Percentiles rank a stretch among this genome's conserved stretches.
Conservation (phyloP, 768 basidiomycete genomes). For the Phaeotremella fagi region DNA sequence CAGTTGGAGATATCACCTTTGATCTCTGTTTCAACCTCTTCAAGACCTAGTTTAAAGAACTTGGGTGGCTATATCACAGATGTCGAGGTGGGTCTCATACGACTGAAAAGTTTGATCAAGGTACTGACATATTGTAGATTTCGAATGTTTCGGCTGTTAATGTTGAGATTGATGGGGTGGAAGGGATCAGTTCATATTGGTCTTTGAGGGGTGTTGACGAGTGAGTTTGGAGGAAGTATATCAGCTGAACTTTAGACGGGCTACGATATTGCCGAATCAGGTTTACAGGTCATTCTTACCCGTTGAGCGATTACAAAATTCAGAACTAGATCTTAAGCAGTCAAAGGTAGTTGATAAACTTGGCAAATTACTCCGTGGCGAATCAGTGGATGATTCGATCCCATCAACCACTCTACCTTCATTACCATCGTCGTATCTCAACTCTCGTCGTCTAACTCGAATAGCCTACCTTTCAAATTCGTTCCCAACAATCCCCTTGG, state of each 20-base stretch:
- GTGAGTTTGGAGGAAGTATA: not conserved
- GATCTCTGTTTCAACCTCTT: not conserved
- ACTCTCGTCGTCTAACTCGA: slow-evolving; percentile 47
- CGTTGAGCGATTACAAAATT: not conserved
- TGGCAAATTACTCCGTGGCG: slow-evolving; percentile 8
- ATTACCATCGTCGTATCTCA: slow-evolving; percentile 4
- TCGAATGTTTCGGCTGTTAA: not conserved
- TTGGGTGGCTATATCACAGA: not conserved
- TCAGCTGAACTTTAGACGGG: not conserved
- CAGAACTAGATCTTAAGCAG: slow-evolving; percentile 5
- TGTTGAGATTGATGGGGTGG: not conserved
- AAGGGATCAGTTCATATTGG: slow-evolving; percentile 11
- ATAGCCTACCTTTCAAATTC: slow-evolving; percentile 38
- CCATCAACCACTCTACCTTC: not conserved
- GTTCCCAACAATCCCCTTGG: slow-evolving; percentile 56
- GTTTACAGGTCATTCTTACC: slow-evolving; percentile 5
- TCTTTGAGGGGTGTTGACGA: not conserved
- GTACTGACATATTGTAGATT: too few species aligned
- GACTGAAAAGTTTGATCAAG: not conserved
- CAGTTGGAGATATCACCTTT: not conserved
- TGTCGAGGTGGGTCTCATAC: not conserved
- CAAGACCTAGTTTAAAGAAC: not conserved
- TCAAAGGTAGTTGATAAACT: slow-evolving; percentile 2
- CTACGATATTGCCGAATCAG: slow-evolving; percentile 11
- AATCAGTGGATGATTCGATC: not conserved